A percentile compares a stretch with the other conserved stretches of the same genome.
Evolutionary conservation across 208 protist genomes (phyloP).

Genomic region (Leishmania tarentolae): DNA sequence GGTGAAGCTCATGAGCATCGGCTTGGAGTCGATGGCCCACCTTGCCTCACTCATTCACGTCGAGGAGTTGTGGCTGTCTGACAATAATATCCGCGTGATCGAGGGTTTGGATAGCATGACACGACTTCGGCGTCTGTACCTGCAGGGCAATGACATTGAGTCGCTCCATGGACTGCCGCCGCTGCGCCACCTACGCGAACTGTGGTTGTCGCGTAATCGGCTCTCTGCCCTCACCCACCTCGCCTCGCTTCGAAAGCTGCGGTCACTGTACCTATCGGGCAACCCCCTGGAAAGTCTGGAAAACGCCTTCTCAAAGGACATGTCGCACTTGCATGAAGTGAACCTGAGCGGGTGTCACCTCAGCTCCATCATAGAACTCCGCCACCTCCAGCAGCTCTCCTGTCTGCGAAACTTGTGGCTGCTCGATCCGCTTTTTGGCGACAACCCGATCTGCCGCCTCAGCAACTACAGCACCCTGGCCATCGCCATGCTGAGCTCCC

Average conservation of each 20-base stretch:
- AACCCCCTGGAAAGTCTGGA: constrained; percentile 76
- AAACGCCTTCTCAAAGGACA: constrained; percentile 46
- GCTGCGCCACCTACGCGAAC: constrained; percentile 65
- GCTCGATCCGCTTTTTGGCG: constrained; percentile 91
- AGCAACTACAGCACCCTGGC: constrained; percentile 95
- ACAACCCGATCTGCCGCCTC: constrained; percentile 90
- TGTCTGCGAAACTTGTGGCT: constrained; percentile 80
- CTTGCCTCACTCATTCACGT: constrained; percentile 65
- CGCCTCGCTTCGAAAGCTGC: constrained; percentile 61
- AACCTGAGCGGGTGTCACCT: constrained; percentile 91
- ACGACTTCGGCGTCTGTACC: constrained; percentile 73
- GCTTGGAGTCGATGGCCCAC: constrained; percentile 69
- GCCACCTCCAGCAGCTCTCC: constrained; percentile 67
- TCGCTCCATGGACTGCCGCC: constrained; percentile 74
- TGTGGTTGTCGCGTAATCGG: constrained; percentile 86
- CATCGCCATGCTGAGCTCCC: constrained; percentile 65
- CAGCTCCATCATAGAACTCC: constrained; percentile 86
- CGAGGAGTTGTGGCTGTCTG: constrained; percentile 90
- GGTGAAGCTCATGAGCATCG: constrained; percentile 81
- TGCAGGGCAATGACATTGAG: constrained; percentile 85
- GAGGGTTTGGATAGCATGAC: constrained; percentile 77
- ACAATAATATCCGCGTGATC: constrained; percentile 83
- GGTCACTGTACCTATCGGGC: constrained; percentile 71
- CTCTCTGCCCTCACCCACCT: constrained; percentile 56
- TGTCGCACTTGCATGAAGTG: constrained; percentile 77